Conservation (phyloP, 129 eudicot genomes). For the Saussurea involucrata region DNA sequence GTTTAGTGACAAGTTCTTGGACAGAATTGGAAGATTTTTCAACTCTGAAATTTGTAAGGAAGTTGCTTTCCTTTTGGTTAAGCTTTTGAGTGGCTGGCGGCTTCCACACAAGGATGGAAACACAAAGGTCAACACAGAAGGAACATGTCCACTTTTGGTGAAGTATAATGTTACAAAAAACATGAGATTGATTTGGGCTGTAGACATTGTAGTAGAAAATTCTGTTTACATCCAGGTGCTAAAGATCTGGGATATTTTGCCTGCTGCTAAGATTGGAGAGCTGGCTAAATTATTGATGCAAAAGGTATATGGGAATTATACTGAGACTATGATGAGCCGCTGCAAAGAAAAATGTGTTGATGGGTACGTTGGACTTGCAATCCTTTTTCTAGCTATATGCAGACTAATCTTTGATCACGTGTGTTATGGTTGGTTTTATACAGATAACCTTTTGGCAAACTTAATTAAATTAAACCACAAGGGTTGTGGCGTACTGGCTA, state of each 20-base stretch:
- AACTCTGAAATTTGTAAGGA: neutral
- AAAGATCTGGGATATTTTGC: constrained; percentile 54
- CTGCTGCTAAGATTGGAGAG: constrained; percentile 35
- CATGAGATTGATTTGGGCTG: constrained; percentile 40
- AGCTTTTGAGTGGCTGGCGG: constrained; percentile 25
- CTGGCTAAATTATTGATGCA: constrained; percentile 29
- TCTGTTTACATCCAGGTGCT: constrained; percentile 43
- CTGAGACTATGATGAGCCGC: constrained; percentile 27
- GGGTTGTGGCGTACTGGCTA: too few species aligned
- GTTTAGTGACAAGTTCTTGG: constrained; percentile 27
- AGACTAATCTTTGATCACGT: neutral
- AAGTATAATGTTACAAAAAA: constrained; percentile 26
- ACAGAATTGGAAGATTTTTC: constrained; percentile 25
- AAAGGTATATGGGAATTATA: constrained; percentile 40
- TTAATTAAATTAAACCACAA: neutral
- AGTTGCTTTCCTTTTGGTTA: constrained; percentile 14
- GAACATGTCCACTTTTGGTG: neutral
- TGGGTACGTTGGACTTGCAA: constrained; percentile 36
- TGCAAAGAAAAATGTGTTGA: constrained; percentile 40
- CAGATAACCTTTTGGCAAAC: neutral
- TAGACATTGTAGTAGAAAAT: constrained; percentile 41
- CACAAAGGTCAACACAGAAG: neutral
- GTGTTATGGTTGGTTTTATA: neutral
- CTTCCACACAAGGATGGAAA: neutral
- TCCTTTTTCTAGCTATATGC: neutral